A percentile compares a stretch with the other conserved stretches of the same genome.
These are phyloP conservation scores for Boletus pseudopeckii DNA, from an alignment of 768 basidiomycete species.

Conservation along the genomic window DNA sequence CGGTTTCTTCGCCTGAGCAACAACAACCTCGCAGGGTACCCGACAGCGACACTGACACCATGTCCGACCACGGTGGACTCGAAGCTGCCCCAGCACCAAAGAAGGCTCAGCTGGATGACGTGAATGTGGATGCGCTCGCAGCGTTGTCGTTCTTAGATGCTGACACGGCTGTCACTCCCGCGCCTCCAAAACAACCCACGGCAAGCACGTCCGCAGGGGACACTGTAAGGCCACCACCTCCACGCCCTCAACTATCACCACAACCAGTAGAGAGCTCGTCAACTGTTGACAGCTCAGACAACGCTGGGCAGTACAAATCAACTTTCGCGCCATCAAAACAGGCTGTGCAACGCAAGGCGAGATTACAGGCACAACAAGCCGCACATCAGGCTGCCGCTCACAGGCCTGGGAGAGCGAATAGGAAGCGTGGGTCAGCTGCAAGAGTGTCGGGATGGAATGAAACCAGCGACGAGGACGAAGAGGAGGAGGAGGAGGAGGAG, in stretches of 20 bases:
- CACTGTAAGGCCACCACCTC: conserved; percentile 18
- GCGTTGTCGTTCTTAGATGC: conserved; percentile 73
- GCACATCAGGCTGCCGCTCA: conserved; percentile 76
- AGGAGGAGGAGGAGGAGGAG: conserved; percentile 74
- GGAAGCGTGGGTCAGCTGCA: conserved; percentile 39
- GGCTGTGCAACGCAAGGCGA: conserved; percentile 82
- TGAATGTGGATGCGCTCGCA: conserved; percentile 69
- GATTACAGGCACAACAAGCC: conserved; percentile 77
- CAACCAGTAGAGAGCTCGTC: conserved; percentile 35
- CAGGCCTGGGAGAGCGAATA: conserved; percentile 62
- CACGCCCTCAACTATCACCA: conserved; percentile 28
- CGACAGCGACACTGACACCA: conserved; percentile 34
- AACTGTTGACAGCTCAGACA: conserved; percentile 24
- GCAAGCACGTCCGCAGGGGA: conserved; percentile 3
- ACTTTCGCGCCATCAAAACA: conserved; percentile 86
- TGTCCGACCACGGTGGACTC: conserved; percentile 24
- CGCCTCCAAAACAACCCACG: conserved; percentile 14
- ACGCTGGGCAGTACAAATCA: conserved; percentile 57
- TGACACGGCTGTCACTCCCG: conserved; percentile 19
- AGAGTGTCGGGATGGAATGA: conserved; percentile 51
- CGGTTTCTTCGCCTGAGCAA: conserved; percentile 38
- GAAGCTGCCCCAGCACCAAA: conserved; percentile 6
- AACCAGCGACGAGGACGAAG: conserved; percentile 75
- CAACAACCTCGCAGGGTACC: conserved; percentile 24
- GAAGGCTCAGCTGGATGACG: conserved; percentile 40